These are phyloP conservation scores for Ceratocystis cubensis DNA, from an alignment of 2,329 filamentous ascomycete species.

Conservation along the genomic window DNA sequence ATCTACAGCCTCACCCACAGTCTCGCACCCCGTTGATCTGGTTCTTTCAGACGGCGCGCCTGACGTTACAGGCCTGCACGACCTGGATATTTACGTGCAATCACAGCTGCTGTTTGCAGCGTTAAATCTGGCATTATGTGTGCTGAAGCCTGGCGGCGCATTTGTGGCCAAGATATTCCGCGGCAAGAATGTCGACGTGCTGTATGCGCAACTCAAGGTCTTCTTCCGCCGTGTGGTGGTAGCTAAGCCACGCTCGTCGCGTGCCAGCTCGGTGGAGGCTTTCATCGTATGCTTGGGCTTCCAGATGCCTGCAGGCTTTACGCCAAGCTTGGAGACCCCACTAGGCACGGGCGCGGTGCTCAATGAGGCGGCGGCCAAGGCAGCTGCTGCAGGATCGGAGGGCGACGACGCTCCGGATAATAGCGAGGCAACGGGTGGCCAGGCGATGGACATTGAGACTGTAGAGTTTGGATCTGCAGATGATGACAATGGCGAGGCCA, in stretches of 20 bases:
- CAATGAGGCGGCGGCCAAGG: slow-evolving; percentile 21
- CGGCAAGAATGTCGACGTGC: slow-evolving; percentile 83
- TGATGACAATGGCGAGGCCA: not conserved
- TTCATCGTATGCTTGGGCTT: slow-evolving; percentile 95
- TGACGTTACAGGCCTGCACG: slow-evolving; percentile 91
- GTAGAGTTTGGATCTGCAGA: slow-evolving; percentile 25
- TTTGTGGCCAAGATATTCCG: slow-evolving; percentile 98
- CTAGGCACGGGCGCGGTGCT: slow-evolving; percentile 47
- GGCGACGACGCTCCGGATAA: slow-evolving; percentile 17
- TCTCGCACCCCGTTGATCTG: slow-evolving; percentile 72
- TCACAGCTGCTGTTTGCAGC: slow-evolving; percentile 90
- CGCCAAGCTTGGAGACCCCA: slow-evolving; percentile 61
- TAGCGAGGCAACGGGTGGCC: slow-evolving; percentile 16
- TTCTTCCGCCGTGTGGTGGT: slow-evolving; percentile 80
- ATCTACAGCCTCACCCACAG: slow-evolving; percentile 32
- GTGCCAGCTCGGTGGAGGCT: slow-evolving; percentile 93
- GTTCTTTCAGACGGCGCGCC: slow-evolving; percentile 92
- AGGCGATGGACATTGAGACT: slow-evolving; percentile 14
- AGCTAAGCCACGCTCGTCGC: slow-evolving; percentile 83
- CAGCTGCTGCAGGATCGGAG: slow-evolving; percentile 37
- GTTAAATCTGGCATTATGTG: slow-evolving; percentile 82
- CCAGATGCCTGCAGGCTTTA: slow-evolving; percentile 62
- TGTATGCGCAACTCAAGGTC: slow-evolving; percentile 85
- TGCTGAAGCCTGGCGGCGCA: slow-evolving; percentile 81
- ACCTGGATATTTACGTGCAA: slow-evolving; percentile 96